Conservation (phyloP, 805 yeast genomes). For the Jamesozyma jinghongensis region DNA sequence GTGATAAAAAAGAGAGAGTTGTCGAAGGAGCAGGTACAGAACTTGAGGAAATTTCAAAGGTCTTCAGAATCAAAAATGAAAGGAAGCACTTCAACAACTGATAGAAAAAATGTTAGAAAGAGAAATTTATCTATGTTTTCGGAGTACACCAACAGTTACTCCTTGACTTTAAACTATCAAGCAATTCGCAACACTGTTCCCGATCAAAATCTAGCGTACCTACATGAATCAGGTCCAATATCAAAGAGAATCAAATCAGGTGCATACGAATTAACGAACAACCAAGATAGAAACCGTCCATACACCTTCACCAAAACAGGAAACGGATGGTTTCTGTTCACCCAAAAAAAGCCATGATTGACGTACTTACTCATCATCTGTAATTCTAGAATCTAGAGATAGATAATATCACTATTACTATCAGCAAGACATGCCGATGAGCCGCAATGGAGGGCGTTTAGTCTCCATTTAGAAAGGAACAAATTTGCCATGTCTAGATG, state of each 20-base stretch:
- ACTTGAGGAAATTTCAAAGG: constrained; percentile 1
- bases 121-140: constrained; percentile 6
- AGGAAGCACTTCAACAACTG: no score
- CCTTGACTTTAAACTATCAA: neutral
- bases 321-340: neutral
- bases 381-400: no score
- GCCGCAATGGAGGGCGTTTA: no score
- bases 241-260: no score
- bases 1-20: constrained; percentile 1
- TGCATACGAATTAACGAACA: neutral
- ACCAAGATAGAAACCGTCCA: no score
- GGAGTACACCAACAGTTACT: constrained; percentile 12
- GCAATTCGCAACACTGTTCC: neutral
- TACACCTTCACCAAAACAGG: neutral
- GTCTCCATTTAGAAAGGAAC: no score
- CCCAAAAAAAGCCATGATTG: neutral
- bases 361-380: no score
- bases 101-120: neutral
- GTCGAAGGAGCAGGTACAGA: neutral
- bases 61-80: neutral
- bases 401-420: no score
- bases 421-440: no score
- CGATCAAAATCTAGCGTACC: no score
- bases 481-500: no score
- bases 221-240: no score